Evolutionary conservation across 805 yeast species (phyloP).

Genomic region (Starmerella floris): DNA sequence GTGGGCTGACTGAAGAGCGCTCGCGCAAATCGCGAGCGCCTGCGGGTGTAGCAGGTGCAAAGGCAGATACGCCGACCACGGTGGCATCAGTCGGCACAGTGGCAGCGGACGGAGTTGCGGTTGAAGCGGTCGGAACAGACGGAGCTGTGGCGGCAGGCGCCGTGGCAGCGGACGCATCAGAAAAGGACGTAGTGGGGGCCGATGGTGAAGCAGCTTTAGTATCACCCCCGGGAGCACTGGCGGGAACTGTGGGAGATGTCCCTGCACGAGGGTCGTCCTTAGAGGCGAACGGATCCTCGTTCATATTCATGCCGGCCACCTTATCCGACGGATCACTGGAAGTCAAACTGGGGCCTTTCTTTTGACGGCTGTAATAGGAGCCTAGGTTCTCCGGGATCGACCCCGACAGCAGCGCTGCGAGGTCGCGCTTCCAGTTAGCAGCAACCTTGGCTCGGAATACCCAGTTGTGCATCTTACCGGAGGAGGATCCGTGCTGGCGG

Average conservation of each 20-base stretch:
- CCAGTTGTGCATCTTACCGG: slow-evolving; percentile 67
- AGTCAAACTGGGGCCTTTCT: too few relatives aligned
- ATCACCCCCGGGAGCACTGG: too few relatives aligned
- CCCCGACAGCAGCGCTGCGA: slow-evolving; percentile 48
- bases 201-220: too few relatives aligned
- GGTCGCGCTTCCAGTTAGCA: slow-evolving; percentile 67
- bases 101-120: not conserved
- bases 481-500: slow-evolving; percentile 20
- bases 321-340: not conserved
- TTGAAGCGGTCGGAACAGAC: not conserved
- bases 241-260: too few relatives aligned
- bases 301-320: not conserved
- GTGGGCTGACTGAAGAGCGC: not conserved
- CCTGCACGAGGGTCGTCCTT: too few relatives aligned
- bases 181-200: too few relatives aligned
- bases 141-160: not conserved
- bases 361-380: not conserved
- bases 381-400: not conserved
- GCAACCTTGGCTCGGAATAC: slow-evolving; percentile 85
- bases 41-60: not conserved
- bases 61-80: not conserved
- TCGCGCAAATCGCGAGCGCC: not conserved
- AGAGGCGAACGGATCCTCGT: not conserved
- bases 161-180: not conserved
- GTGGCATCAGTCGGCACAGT: not conserved